Evolutionary conservation across 169 alveolate genomes (phyloP).

Genomic region (Neospora caninum): DNA sequence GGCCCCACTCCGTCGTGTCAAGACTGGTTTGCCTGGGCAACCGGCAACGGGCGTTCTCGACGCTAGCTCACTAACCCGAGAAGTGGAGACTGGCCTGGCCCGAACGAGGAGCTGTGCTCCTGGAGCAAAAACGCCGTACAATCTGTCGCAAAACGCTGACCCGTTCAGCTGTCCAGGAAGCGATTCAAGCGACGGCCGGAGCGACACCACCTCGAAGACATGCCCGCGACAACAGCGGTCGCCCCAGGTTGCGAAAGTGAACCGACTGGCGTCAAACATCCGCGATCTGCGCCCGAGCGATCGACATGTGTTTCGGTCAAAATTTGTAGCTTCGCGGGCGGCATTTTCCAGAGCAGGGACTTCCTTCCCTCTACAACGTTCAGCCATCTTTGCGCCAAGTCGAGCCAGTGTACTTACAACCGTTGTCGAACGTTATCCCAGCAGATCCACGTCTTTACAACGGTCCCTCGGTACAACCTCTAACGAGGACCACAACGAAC

Average conservation of each 20-base stretch:
- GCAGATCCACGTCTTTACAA: background rate
- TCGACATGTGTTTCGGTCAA: background rate
- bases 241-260: background rate
- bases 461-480: background rate
- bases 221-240: background rate
- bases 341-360: background rate
- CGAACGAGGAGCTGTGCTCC: background rate
- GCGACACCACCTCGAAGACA: background rate
- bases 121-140: background rate
- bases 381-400: background rate
- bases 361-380: background rate
- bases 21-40: background rate
- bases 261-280: background rate
- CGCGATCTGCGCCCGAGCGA: background rate
- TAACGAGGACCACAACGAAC: background rate
- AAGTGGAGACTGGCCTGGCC: background rate
- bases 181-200: background rate
- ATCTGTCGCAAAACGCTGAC: background rate
- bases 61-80: background rate
- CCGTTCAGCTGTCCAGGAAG: background rate
- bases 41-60: background rate
- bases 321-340: background rate
- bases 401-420: background rate
- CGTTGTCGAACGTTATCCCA: background rate
- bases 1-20: background rate